Evolutionary conservation across 2,329 filamentous ascomycete genomes (phyloP), one percentile per base, ranked within the genome.

Genomic region (Xylaria sp.): DNA sequence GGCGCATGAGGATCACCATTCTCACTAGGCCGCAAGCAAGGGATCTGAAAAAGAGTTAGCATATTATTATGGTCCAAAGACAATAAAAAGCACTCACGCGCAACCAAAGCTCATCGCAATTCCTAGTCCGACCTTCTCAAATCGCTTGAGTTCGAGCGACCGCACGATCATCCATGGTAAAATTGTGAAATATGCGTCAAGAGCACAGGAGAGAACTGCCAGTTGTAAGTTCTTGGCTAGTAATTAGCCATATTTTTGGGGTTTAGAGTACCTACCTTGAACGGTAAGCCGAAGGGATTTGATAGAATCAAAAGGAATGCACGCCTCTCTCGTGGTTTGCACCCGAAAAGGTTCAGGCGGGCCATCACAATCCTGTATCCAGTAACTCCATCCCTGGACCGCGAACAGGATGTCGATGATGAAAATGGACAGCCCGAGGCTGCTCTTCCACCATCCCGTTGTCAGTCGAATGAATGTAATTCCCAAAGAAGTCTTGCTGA

Each of bases 31-130:
- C 64, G 2, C 52, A 60, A 25, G 35, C 27, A 4, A 64, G 54
- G 4, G 64, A 66, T 10, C 66, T 68, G 21, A 8, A 19, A 10
- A 35, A 17, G 11, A 7, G n/a, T 64, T 19, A 63, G 47, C 11
- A 59, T 29, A 35, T 4, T 15, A 21, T 40, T 15, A 31, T 25
- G 13, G 5, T n/a, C 47, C 1, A 11, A 35, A 10, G 17, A 25
- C 3, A n/a, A 8, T 3, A 52, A 2, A 21, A 27, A 10, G 13
- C 23, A 60, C 65, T 60, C n/a, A 69, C 67, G 60, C 40, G 38
- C 41, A 53, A 23, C 67, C 67, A 9, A 68, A 64, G 33, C 67
- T 68, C 64, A 68, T 67, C 11, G 64, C 64, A n/a, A 68, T 48
- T 8, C 41, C 60, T 9, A 69, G 35, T 9, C 66, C 64, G 9